Conservation (phyloP, 495 filamentous ascomycete genomes). For the Aspergillus wentii region DNA sequence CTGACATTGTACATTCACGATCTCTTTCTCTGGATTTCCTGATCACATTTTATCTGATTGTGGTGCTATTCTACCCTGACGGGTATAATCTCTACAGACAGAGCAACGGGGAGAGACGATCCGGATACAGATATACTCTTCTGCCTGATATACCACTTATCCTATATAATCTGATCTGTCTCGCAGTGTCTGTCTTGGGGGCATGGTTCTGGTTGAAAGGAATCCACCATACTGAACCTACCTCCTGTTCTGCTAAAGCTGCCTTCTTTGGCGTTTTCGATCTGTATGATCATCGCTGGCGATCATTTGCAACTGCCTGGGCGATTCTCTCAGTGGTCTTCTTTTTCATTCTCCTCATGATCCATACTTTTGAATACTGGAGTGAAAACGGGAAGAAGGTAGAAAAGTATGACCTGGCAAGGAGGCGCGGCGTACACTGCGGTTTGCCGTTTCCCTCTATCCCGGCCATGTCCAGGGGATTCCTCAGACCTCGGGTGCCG, state of each 20-base stretch:
- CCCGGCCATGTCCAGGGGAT: no score
- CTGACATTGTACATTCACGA: not conserved
- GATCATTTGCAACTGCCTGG: not conserved
- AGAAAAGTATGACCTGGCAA: no score
- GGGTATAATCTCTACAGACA: not conserved
- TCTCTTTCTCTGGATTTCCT: not conserved
- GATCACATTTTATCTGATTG: not conserved
- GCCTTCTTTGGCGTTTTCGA: not conserved
- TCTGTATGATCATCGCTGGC: not conserved
- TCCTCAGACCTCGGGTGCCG: no score
- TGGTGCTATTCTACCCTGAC: not conserved
- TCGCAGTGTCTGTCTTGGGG: not conserved
- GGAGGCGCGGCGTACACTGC: no score
- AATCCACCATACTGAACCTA: not conserved
- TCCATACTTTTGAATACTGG: no score
- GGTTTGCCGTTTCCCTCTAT: no score
- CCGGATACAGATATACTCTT: not conserved
- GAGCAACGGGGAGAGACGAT: not conserved
- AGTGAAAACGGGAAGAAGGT: no score
- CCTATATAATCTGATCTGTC: not conserved
- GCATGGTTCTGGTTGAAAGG: constrained; percentile 1
- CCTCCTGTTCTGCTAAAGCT: not conserved
- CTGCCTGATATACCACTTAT: not conserved
- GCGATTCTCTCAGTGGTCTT: not conserved
- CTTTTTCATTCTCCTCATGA: not conserved